These are phyloP conservation scores for Aspergillus sclerotiicarbonarius DNA, from an alignment of 495 filamentous ascomycete species.

Conservation along the genomic window DNA sequence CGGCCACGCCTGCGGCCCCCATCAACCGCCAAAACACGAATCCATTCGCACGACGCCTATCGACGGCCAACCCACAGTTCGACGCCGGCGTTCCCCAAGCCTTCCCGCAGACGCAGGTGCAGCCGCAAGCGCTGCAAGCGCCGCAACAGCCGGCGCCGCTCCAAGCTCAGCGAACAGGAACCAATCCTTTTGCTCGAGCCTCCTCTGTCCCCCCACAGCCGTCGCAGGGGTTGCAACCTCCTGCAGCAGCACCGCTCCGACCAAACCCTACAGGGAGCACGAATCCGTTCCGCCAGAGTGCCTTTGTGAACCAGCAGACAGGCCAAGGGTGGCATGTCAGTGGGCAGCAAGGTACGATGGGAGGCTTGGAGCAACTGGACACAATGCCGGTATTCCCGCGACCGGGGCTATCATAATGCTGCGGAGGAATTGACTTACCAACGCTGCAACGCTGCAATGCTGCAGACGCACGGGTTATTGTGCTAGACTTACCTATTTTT, in stretches of 20 bases:
- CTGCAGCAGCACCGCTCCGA: slow-evolving; percentile 50
- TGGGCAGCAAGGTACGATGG: slow-evolving; percentile 70
- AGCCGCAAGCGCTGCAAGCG: slow-evolving; percentile 39
- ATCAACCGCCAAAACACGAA: slow-evolving; percentile 73
- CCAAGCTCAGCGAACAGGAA: slow-evolving; percentile 46
- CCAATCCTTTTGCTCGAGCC: slow-evolving; percentile 53
- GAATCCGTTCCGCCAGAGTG: slow-evolving; percentile 89
- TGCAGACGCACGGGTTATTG: not conserved
- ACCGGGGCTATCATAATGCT: slow-evolving; percentile 49
- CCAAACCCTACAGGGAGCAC: slow-evolving; percentile 81
- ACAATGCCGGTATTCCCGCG: slow-evolving; percentile 86
- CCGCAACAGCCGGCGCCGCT: slow-evolving; percentile 39
- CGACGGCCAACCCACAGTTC: slow-evolving; percentile 41
- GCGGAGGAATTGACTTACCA: not conserved
- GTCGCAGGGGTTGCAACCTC: slow-evolving; percentile 33
- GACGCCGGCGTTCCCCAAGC: slow-evolving; percentile 29
- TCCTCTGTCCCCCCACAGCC: slow-evolving; percentile 38
- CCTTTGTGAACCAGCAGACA: slow-evolving; percentile 82
- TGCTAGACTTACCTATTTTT: slow-evolving; percentile 7
- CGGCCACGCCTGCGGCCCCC: slow-evolving; percentile 36
- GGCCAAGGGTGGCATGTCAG: slow-evolving; percentile 83
- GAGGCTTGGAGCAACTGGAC: slow-evolving; percentile 74
- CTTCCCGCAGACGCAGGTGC: slow-evolving; percentile 36
- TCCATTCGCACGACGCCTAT: slow-evolving; percentile 68
- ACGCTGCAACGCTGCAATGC: slow-evolving; percentile 4